These are phyloP conservation scores for Colletotrichum lini DNA, from an alignment of 2,329 filamentous ascomycete species.

Conservation along the genomic window DNA sequence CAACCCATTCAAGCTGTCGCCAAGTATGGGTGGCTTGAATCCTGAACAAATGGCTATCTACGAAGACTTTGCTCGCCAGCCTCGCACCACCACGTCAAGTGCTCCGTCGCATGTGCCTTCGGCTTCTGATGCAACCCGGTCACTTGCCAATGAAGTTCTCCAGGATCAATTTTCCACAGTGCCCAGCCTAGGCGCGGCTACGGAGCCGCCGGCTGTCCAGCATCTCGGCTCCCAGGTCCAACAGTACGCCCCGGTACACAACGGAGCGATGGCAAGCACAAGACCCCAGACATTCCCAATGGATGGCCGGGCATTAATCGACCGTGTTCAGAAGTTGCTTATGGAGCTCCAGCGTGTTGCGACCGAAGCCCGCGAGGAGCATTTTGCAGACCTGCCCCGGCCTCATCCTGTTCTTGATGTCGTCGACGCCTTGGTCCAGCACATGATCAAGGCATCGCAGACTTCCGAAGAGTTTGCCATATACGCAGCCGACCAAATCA, in stretches of 20 bases:
- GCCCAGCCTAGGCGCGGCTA: constrained; percentile 70
- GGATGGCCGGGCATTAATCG: constrained; percentile 67
- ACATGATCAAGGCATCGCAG: constrained; percentile 75
- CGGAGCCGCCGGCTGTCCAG: constrained; percentile 69
- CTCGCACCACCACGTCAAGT: constrained; percentile 72
- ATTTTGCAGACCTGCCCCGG: constrained; percentile 71
- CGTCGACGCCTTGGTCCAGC: constrained; percentile 72
- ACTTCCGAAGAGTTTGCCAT: constrained; percentile 72
- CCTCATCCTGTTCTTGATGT: constrained; percentile 73
- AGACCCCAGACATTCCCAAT: constrained; percentile 63
- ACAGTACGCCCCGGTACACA: constrained; percentile 69
- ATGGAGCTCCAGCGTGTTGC: constrained; percentile 70
- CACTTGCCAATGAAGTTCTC: constrained; percentile 74
- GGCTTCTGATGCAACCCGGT: constrained; percentile 72
- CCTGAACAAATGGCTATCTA: constrained; percentile 95
- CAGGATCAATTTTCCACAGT: constrained; percentile 73
- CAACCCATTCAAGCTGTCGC: constrained; percentile 90
- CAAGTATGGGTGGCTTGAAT: constrained; percentile 80
- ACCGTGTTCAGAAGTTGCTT: constrained; percentile 71
- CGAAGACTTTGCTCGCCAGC: constrained; percentile 93
- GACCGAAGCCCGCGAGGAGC: constrained; percentile 68
- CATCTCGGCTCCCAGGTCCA: constrained; percentile 68
- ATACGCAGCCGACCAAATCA: constrained; percentile 73
- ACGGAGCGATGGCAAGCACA: constrained; percentile 62
- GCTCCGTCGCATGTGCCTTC: constrained; percentile 70